These are phyloP conservation scores for Cucumis variabilis DNA, from an alignment of 331 rosid genomes.

Conservation along the genomic window DNA sequence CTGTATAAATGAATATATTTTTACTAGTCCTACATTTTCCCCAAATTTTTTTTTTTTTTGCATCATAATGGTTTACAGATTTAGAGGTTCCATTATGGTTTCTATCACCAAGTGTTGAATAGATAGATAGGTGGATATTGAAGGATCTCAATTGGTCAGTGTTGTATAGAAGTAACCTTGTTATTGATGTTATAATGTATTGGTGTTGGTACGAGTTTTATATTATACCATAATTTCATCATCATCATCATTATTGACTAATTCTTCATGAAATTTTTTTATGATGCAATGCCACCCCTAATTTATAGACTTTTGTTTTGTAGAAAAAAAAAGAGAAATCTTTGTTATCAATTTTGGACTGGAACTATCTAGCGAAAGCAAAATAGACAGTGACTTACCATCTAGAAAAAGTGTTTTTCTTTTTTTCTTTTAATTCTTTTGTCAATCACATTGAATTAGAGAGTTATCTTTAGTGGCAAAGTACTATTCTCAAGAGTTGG, in stretches of 20 bases:
- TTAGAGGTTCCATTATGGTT: background rate
- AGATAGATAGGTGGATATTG: conserved; percentile 4
- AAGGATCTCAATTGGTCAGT: background rate
- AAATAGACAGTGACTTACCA: background rate
- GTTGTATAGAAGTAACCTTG: background rate
- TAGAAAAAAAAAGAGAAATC: too few relatives aligned
- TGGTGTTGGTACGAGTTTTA: background rate
- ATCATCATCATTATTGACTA: background rate
- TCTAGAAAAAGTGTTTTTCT: background rate
- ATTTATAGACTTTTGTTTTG: background rate
- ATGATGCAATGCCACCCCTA: background rate
- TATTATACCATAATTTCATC: background rate
- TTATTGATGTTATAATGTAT: background rate
- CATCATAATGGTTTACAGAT: background rate
- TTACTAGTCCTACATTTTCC: background rate
- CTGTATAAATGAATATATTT: background rate
- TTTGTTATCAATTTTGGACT: background rate
- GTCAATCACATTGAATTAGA: background rate
- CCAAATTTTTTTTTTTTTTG: background rate
- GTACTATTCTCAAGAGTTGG: background rate
- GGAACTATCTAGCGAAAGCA: background rate
- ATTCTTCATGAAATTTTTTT: background rate
- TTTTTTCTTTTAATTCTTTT: background rate
- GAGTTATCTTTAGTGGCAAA: background rate
- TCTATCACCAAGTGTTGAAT: background rate